phyloP scores from a whole-genome alignment of 2,329 filamentous ascomycete genomes.

The Exophiala bonariae region DNA sequence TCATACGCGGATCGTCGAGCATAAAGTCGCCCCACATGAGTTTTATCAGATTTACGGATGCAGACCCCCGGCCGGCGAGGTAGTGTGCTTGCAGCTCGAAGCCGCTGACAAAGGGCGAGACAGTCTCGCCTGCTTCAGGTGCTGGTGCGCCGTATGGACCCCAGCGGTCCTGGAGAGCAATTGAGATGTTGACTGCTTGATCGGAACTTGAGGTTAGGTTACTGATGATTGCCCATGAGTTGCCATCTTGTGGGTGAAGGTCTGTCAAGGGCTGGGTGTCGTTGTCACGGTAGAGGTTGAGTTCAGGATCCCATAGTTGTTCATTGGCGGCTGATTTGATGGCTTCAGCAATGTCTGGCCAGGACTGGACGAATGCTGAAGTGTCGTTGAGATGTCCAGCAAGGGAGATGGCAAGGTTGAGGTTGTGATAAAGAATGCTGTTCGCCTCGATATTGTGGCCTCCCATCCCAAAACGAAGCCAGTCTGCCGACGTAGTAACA shows the following conservation, averaged over 20 bases:
- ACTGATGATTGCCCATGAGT: constrained; percentile 40
- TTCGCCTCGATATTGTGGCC: constrained; percentile 41
- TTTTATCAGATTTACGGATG: constrained; percentile 45
- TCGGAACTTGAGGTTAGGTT: constrained; percentile 31
- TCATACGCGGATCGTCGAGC: constrained; percentile 55
- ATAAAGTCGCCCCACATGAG: constrained; percentile 55
- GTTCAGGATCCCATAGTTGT: constrained; percentile 30
- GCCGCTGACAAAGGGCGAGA: constrained; percentile 44
- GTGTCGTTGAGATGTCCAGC: constrained; percentile 27
- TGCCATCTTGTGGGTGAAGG: constrained; percentile 37
- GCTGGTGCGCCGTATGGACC: constrained; percentile 41
- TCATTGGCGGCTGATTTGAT: constrained; percentile 31
- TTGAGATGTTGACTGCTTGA: constrained; percentile 34
- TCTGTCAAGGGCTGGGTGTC: constrained; percentile 27
- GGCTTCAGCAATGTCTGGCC: constrained; percentile 23
- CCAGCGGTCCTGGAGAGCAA: constrained; percentile 43
- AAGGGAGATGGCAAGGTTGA: constrained; percentile 28
- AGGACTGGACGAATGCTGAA: constrained; percentile 13
- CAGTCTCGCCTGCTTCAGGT: constrained; percentile 40
- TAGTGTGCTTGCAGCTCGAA: constrained; percentile 48
- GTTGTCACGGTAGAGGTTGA: constrained; percentile 32
- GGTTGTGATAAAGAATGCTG: constrained; percentile 43
- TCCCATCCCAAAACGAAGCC: constrained; percentile 53
- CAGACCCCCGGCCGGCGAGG: constrained; percentile 36
- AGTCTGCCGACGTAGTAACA: constrained; percentile 46